Percentiles rank a stretch among this genome's conserved stretches.
phyloP scores from a whole-genome alignment of 805 yeast genomes.

The Metschnikowia picachoensis region DNA sequence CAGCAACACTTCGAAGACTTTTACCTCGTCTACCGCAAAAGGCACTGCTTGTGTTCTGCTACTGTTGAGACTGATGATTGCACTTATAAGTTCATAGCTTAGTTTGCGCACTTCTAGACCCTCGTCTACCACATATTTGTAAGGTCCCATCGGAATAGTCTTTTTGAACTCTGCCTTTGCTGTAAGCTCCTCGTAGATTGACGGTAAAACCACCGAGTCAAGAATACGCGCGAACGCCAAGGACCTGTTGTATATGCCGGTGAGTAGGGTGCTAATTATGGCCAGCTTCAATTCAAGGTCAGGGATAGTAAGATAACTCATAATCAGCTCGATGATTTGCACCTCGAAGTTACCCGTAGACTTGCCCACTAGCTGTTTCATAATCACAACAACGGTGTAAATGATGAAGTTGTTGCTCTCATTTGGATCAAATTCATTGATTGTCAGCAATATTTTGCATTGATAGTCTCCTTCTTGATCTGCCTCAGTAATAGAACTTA shows the following conservation, averaged over 20 bases:
- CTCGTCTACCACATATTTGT: conserved; percentile 76
- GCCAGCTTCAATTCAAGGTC: conserved; percentile 56
- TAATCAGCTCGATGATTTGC: conserved; percentile 10
- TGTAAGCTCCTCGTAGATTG: conserved; percentile 50
- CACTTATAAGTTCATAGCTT: conserved; percentile 64
- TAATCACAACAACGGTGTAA: conserved; percentile 32
- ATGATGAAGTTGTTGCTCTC: conserved; percentile 15
- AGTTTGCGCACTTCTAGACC: conserved; percentile 71
- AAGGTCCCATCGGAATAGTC: conserved; percentile 79
- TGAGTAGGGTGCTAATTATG: conserved; percentile 54
- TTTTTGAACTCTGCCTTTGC: conserved; percentile 57
- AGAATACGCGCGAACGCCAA: conserved; percentile 43
- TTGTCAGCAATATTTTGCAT: conserved; percentile 15
- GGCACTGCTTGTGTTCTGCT: conserved; percentile 14
- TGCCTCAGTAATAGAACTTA: conserved; percentile 24
- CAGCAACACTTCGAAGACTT: conserved; percentile 41
- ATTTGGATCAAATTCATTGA: conserved; percentile 8
- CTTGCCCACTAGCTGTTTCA: conserved; percentile 26
- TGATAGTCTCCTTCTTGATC: conserved; percentile 14
- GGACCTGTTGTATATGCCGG: conserved; percentile 57
- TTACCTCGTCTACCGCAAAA: conserved; percentile 24
- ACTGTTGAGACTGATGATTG: conserved; percentile 38
- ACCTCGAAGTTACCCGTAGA: conserved; percentile 8
- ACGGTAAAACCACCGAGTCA: conserved; percentile 42
- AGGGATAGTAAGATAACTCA: conserved; percentile 22